Evolutionary conservation across 257 asterid genomes (phyloP).

Genomic region (Linaria vulgaris): DNA sequence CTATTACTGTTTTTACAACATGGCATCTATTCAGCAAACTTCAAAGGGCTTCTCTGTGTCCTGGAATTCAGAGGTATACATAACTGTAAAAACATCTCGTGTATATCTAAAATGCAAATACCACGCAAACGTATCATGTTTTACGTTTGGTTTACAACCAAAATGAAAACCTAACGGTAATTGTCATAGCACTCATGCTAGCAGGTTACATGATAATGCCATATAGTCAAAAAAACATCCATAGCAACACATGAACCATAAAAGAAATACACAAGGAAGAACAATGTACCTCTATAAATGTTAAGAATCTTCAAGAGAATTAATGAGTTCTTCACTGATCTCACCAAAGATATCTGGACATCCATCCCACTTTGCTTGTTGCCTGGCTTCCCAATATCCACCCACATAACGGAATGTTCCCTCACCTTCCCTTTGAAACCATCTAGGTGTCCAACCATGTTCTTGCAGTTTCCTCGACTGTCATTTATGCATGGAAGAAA

Average conservation of each 20-base stretch:
- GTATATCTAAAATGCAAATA: no score
- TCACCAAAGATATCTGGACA: slow-evolving; percentile 81
- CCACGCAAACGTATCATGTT: no score
- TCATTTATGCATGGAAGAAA: background rate
- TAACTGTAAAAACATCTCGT: no score
- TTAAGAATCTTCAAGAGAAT: slow-evolving; percentile 49
- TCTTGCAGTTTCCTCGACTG: slow-evolving; percentile 96
- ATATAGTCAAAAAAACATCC: background rate
- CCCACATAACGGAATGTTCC: slow-evolving; percentile 67
- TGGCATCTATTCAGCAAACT: background rate
- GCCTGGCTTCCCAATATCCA: slow-evolving; percentile 94
- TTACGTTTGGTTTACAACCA: no score
- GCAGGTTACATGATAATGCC: background rate
- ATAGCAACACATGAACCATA: background rate
- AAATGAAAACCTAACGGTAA: no score
- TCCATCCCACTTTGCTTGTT: slow-evolving; percentile 62
- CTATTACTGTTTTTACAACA: background rate
- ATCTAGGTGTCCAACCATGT: slow-evolving; percentile 87
- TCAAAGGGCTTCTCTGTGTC: background rate
- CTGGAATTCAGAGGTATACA: background rate
- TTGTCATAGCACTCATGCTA: no score
- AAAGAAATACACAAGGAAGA: background rate
- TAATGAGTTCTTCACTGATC: slow-evolving; percentile 48
- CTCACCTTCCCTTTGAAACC: slow-evolving; percentile 67
- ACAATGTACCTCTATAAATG: slow-evolving; percentile 33